Conservation (phyloP, 176 grass and related monocot genomes). For the Bolboschoenus planiculmis region DNA sequence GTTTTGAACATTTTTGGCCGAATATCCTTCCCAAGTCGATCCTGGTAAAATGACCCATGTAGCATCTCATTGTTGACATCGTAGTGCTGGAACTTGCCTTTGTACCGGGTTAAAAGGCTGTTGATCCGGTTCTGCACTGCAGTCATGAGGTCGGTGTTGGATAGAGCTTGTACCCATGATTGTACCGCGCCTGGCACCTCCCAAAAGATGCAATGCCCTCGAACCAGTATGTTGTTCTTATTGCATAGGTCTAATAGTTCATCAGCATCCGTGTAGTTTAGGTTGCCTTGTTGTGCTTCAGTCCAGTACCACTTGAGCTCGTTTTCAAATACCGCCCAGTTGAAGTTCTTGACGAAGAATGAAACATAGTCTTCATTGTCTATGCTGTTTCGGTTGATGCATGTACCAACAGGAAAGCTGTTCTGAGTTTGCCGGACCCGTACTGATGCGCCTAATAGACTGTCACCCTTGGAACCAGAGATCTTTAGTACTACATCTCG, state of each 20-base stretch:
- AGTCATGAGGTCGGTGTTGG: constrained; percentile 39
- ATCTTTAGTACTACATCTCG: constrained; percentile 64
- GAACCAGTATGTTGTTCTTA: constrained; percentile 49
- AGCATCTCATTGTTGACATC: constrained; percentile 97
- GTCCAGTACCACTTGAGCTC: constrained; percentile 99
- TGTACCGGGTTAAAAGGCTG: constrained; percentile 65
- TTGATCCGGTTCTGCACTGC: constrained; percentile 45
- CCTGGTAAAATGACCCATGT: constrained; percentile 82
- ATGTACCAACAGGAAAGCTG: constrained; percentile 78
- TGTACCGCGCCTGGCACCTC: constrained; percentile 58
- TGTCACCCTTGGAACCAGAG: constrained; percentile 13
- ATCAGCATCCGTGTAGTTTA: constrained; percentile 75
- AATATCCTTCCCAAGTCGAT: constrained; percentile 58
- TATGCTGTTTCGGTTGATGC: constrained; percentile 77
- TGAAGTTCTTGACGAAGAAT: constrained; percentile 77
- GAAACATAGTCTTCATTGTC: constrained; percentile 89
- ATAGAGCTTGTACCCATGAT: constrained; percentile 53
- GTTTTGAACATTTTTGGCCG: constrained; percentile 58
- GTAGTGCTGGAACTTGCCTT: constrained; percentile 72
- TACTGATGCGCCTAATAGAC: constrained; percentile 22
- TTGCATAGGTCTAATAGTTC: constrained; percentile 72
- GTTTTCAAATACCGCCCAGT: constrained; percentile 88
- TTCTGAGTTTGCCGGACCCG: constrained; percentile 53
- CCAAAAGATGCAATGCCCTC: constrained; percentile 96
- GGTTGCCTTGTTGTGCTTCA: constrained; percentile 53